Conservation (phyloP, 2,329 filamentous ascomycete genomes). For the Fusarium compactum region DNA sequence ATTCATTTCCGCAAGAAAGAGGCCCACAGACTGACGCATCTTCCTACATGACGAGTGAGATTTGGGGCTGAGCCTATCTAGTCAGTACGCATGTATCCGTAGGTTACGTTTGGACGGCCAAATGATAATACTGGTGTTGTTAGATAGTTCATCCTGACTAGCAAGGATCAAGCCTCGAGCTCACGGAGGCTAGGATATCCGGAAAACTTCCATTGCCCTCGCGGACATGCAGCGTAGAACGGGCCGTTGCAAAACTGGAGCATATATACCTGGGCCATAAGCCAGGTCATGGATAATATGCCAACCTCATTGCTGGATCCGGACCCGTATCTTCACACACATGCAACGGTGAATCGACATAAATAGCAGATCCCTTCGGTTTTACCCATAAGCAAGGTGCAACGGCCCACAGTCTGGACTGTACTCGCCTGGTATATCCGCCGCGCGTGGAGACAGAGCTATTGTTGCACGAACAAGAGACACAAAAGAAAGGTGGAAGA, state of each 20-base stretch:
- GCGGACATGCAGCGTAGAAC: slow-evolving; percentile 6
- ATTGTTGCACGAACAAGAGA: slow-evolving; percentile 39
- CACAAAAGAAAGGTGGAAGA: slow-evolving; percentile 25
- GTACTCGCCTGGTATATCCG: slow-evolving; percentile 27
- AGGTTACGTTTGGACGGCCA: background rate
- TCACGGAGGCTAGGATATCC: slow-evolving; percentile 20
- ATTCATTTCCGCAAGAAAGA: slow-evolving; percentile 17
- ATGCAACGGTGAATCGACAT: slow-evolving; percentile 20
- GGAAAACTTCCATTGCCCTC: slow-evolving; percentile 18
- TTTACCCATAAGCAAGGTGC: slow-evolving; percentile 26
- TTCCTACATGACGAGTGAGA: slow-evolving; percentile 24
- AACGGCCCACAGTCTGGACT: slow-evolving; percentile 15
- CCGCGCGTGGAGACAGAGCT: slow-evolving; percentile 32
- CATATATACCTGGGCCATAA: slow-evolving; percentile 35
- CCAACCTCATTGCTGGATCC: slow-evolving; percentile 8
- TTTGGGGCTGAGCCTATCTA: slow-evolving; percentile 28
- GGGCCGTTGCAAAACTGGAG: slow-evolving; percentile 9
- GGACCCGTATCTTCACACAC: slow-evolving; percentile 5
- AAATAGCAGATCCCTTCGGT: slow-evolving; percentile 34
- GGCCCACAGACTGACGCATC: slow-evolving; percentile 37
- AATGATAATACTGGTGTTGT: slow-evolving; percentile 8
- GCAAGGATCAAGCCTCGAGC: slow-evolving; percentile 23
- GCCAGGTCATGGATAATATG: slow-evolving; percentile 32
- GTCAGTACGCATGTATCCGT: background rate
- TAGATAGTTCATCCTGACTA: slow-evolving; percentile 11